phyloP scores from a whole-genome alignment of 441 rosid genomes.

The Bocquillonia castaneifolia region DNA sequence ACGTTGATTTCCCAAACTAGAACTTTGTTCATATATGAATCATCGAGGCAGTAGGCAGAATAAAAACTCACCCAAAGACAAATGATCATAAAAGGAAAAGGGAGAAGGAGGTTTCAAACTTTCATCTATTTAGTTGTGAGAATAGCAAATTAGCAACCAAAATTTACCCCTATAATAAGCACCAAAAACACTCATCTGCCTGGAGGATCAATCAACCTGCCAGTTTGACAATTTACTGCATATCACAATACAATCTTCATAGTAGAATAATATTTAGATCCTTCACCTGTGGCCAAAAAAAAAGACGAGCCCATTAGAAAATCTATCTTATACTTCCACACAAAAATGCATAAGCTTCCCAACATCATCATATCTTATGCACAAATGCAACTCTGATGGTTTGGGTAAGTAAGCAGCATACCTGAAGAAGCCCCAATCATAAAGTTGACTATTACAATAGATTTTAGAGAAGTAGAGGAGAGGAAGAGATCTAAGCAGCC shows the following conservation, averaged over 20 bases:
- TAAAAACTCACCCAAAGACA: background rate
- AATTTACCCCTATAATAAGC: slow-evolving; percentile 18
- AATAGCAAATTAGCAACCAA: slow-evolving; percentile 24
- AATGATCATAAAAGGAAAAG: background rate
- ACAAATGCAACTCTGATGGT: no score
- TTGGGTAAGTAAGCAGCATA: no score
- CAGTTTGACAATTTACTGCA: slow-evolving; percentile 18
- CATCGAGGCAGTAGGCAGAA: background rate
- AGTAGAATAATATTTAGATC: background rate
- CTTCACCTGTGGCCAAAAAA: slow-evolving; percentile 25
- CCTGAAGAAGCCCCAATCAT: no score
- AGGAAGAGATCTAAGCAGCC: no score
- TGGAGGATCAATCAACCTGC: slow-evolving; percentile 29
- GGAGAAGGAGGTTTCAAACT: slow-evolving; percentile 3
- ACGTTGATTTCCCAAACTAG: background rate
- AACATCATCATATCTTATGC: no score
- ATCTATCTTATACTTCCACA: background rate
- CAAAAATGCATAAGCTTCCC: background rate
- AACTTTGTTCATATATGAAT: slow-evolving; percentile 9
- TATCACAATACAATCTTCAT: slow-evolving; percentile 17
- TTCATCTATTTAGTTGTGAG: slow-evolving; percentile 18
- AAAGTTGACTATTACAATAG: no score
- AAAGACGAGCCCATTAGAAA: background rate
- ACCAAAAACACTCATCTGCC: slow-evolving; percentile 21
- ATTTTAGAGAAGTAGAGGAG: no score